A percentile compares a stretch with the other conserved stretches of the same genome.
Evolutionary conservation across 768 basidiomycete genomes (phyloP).

Genomic region (Tubosaeta sp.): DNA sequence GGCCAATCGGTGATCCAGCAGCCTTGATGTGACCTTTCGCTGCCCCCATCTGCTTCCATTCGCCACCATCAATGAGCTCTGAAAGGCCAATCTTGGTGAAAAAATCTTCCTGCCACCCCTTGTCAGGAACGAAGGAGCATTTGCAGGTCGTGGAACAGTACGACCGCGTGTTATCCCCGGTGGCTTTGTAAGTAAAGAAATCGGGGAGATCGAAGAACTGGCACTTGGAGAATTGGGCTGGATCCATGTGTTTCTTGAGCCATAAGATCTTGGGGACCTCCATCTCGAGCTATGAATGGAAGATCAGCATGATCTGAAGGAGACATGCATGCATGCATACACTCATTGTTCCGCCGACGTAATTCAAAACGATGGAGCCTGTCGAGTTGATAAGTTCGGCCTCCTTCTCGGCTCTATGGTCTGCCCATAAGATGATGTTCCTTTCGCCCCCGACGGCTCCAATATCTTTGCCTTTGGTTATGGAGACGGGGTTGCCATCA

Average conservation of each 20-base stretch:
- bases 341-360: slow-evolving; percentile 96
- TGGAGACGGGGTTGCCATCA: slow-evolving; percentile 66
- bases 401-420: slow-evolving; percentile 91
- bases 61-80: slow-evolving; percentile 57
- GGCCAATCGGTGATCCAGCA: slow-evolving; percentile 81
- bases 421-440: slow-evolving; percentile 94
- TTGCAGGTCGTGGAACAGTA: slow-evolving; percentile 96
- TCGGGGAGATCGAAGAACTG: slow-evolving; percentile 94
- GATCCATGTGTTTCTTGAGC: slow-evolving; percentile 86
- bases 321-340: slow-evolving; percentile 38
- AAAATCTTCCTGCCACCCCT: slow-evolving; percentile 89
- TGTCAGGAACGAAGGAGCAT: slow-evolving; percentile 83
- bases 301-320: slow-evolving; percentile 5
- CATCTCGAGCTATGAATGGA: slow-evolving; percentile 78
- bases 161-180: slow-evolving; percentile 65
- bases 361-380: slow-evolving; percentile 81
- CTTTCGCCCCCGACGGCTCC: slow-evolving; percentile 62
- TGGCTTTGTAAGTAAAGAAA: slow-evolving; percentile 91
- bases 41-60: slow-evolving; percentile 73
- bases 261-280: slow-evolving; percentile 97
- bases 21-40: slow-evolving; percentile 62
- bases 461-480: slow-evolving; percentile 64
- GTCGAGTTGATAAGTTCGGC: slow-evolving; percentile 86
- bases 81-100: slow-evolving; percentile 80
- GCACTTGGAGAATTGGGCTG: slow-evolving; percentile 63